Percentiles rank a stretch among this genome's conserved stretches.
Evolutionary conservation across 352 stramenopile species (phyloP).

Genomic region (Pythium myriotylum): DNA sequence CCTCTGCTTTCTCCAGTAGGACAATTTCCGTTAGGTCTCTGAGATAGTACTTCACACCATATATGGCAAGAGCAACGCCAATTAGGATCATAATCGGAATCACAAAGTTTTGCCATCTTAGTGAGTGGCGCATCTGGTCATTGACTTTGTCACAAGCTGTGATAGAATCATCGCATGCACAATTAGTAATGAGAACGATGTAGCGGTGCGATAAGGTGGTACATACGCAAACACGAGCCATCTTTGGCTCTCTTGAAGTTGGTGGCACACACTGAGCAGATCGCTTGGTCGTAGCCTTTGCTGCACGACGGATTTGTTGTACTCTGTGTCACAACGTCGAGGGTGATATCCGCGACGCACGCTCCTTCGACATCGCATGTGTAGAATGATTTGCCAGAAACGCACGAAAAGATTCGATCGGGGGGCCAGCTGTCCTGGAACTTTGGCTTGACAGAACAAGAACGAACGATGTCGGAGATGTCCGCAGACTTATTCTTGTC

Average conservation of each 20-base stretch:
- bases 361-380: slow-evolving; percentile 58
- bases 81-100: slow-evolving; percentile 59
- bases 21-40: slow-evolving; percentile 64
- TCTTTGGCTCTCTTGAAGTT: slow-evolving; percentile 59
- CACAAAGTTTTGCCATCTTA: slow-evolving; percentile 77
- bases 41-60: slow-evolving; percentile 50
- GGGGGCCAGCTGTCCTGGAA: slow-evolving; percentile 64
- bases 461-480: slow-evolving; percentile 43
- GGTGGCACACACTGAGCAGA: slow-evolving; percentile 67
- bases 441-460: slow-evolving; percentile 33
- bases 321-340: slow-evolving; percentile 30
- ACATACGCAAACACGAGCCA: slow-evolving; percentile 64
- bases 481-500: slow-evolving; percentile 10
- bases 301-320: slow-evolving; percentile 41
- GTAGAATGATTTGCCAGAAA: slow-evolving; percentile 63
- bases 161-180: background rate
- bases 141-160: slow-evolving; percentile 60
- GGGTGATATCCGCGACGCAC: slow-evolving; percentile 52
- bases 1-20: slow-evolving; percentile 61
- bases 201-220: too few relatives aligned
- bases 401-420: slow-evolving; percentile 61
- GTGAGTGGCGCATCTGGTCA: slow-evolving; percentile 44
- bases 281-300: slow-evolving; percentile 53
- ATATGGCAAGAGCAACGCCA: slow-evolving; percentile 34
- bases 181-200: too few relatives aligned